These are phyloP conservation scores for Aspergillus quadrilineatus DNA, from an alignment of 2,329 filamentous ascomycete genomes.

Conservation along the genomic window DNA sequence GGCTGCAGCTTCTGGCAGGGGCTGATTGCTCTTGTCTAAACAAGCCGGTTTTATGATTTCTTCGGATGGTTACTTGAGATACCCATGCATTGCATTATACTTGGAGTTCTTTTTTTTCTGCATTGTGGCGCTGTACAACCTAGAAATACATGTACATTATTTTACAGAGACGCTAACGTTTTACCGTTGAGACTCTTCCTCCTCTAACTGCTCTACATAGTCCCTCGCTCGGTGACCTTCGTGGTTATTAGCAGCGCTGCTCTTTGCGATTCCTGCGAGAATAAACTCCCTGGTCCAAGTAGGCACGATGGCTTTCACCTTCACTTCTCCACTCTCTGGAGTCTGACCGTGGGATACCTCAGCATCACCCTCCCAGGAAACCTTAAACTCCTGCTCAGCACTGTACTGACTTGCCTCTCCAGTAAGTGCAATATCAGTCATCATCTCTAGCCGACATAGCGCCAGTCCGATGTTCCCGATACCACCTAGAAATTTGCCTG, in stretches of 20 bases:
- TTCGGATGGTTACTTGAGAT: slow-evolving; percentile 11
- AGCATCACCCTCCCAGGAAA: slow-evolving; percentile 49
- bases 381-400: slow-evolving; percentile 61
- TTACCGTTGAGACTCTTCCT: slow-evolving; percentile 31
- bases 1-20: slow-evolving; percentile 18
- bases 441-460: slow-evolving; percentile 82
- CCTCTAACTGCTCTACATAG: slow-evolving; percentile 38
- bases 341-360: slow-evolving; percentile 35
- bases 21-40: not conserved
- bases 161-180: slow-evolving; percentile 23
- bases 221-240: slow-evolving; percentile 37
- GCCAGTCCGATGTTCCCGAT: slow-evolving; percentile 85
- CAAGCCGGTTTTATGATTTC: not conserved
- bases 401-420: slow-evolving; percentile 63
- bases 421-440: slow-evolving; percentile 76
- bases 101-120: not conserved
- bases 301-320: slow-evolving; percentile 78
- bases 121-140: slow-evolving; percentile 17
- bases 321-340: slow-evolving; percentile 46
- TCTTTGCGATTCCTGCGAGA: slow-evolving; percentile 38
- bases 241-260: slow-evolving; percentile 27
- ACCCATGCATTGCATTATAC: slow-evolving; percentile 12
- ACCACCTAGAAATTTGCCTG: slow-evolving; percentile 76
- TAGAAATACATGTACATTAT: slow-evolving; percentile 13
- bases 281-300: slow-evolving; percentile 63